Conservation (phyloP, 1,139 yeast genomes). For the Magnusiomyces ingens region DNA sequence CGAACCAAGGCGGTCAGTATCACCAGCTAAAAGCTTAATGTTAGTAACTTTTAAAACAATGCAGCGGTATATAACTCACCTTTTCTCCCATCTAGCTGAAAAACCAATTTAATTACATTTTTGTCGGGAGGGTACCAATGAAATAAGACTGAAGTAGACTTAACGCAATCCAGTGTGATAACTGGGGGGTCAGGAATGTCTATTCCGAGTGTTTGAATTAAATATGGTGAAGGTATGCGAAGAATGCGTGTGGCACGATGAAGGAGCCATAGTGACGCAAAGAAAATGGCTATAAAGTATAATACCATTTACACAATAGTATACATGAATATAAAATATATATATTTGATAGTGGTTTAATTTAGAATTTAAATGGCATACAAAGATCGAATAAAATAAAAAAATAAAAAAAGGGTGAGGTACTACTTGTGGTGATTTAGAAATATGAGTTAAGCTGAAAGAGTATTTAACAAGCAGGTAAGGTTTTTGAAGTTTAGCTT, state of each 20-base stretch:
- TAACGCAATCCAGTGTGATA: constrained; percentile 50
- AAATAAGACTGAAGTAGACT: constrained; percentile 42
- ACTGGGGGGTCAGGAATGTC: constrained; percentile 52
- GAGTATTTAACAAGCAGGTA: too few species aligned
- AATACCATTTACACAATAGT: constrained; percentile 10
- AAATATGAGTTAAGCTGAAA: too few species aligned
- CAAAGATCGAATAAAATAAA: too few species aligned
- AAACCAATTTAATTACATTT: constrained; percentile 36
- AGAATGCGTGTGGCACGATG: constrained; percentile 40
- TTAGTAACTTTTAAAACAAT: neutral
- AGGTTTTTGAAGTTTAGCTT: neutral
- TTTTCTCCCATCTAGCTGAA: constrained; percentile 45
- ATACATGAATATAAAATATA: neutral
- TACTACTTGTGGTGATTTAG: too few species aligned
- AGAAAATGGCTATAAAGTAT: constrained; percentile 20
- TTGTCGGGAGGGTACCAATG: constrained; percentile 49
- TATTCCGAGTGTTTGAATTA: constrained; percentile 46
- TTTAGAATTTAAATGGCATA: too few species aligned
- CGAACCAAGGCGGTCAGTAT: constrained; percentile 33
- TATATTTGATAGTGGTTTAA: too few species aligned
- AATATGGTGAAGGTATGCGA: constrained; percentile 44
- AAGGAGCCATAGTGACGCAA: constrained; percentile 46
- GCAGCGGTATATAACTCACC: constrained; percentile 18
- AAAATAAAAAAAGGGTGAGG: too few species aligned
- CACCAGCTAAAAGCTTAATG: constrained; percentile 26